Conservation (phyloP, 2,329 filamentous ascomycete genomes). For the Trichoderma gracile region DNA sequence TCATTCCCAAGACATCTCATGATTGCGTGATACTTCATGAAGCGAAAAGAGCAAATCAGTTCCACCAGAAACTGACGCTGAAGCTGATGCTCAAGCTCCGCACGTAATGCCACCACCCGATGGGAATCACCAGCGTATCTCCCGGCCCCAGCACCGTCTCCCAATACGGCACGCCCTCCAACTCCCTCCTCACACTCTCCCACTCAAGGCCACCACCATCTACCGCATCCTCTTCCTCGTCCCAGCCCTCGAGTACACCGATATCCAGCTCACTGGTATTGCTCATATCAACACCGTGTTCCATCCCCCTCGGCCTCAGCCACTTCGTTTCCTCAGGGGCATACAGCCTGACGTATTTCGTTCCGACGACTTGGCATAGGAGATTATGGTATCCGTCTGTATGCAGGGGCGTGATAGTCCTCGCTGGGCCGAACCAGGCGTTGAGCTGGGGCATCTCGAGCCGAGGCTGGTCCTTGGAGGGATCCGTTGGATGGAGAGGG, state of each 20-base stretch:
- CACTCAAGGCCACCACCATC: constrained; percentile 34
- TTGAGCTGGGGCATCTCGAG: constrained; percentile 70
- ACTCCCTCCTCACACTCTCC: constrained; percentile 46
- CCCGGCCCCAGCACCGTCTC: constrained; percentile 80
- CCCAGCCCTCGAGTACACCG: constrained; percentile 65
- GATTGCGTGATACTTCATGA: no score
- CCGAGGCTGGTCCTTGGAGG: constrained; percentile 41
- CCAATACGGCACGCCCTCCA: constrained; percentile 63
- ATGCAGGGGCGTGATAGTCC: constrained; percentile 89
- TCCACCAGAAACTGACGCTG: constrained; percentile 98
- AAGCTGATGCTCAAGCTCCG: constrained; percentile 82
- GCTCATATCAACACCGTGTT: constrained; percentile 81
- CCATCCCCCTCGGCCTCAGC: constrained; percentile 62
- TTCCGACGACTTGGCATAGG: constrained; percentile 82
- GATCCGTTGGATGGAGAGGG: constrained; percentile 52
- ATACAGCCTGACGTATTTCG: constrained; percentile 91
- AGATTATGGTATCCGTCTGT: constrained; percentile 95
- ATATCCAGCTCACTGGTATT: constrained; percentile 86
- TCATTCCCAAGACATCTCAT: no score
- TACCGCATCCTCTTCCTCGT: constrained; percentile 40
- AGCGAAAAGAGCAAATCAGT: no score
- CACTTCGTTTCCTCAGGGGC: constrained; percentile 60
- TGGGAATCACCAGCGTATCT: constrained; percentile 84
- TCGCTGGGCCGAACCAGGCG: constrained; percentile 87
- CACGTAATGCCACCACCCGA: constrained; percentile 99